phyloP scores from a whole-genome alignment of 306 rosid genomes.

The Aeschynomene evenia region DNA sequence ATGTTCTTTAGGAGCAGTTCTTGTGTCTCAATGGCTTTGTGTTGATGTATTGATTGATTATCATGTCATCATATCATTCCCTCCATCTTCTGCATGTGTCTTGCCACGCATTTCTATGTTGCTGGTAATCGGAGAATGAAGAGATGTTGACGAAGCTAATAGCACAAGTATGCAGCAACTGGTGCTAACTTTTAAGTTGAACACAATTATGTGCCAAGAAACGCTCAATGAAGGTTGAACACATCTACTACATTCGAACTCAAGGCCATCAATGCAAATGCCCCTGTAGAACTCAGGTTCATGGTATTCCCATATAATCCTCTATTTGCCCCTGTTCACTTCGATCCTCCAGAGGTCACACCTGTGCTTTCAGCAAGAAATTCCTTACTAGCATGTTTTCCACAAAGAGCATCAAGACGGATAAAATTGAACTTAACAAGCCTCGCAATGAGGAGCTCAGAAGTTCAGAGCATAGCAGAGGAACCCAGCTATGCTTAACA shows the following conservation, averaged over 20 bases:
- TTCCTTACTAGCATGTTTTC: neutral
- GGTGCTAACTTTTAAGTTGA: conserved; percentile 12
- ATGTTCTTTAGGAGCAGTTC: too few species aligned
- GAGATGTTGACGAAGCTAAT: neutral
- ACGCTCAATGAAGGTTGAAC: conserved; percentile 8
- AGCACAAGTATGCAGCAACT: neutral
- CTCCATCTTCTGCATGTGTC: neutral
- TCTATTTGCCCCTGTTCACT: neutral
- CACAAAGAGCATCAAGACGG: neutral
- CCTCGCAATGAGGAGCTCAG: neutral
- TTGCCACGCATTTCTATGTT: neutral
- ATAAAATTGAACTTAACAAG: neutral
- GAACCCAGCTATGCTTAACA: conserved; percentile 21
- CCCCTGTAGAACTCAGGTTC: neutral
- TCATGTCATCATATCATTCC: too few species aligned
- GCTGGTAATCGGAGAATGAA: neutral
- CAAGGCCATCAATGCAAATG: conserved; percentile 22
- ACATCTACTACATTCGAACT: conserved; percentile 12
- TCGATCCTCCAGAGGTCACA: conserved; percentile 19
- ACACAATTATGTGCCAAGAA: neutral
- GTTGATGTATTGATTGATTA: too few species aligned
- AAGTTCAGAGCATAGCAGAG: neutral
- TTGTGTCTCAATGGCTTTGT: too few species aligned
- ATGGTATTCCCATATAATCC: neutral
- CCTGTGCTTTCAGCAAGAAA: conserved; percentile 8